Percentiles rank a stretch among this genome's conserved stretches.
These are phyloP conservation scores for Stephania cephalantha DNA, from an alignment of 164 flowering plant genomes.

Conservation along the genomic window DNA sequence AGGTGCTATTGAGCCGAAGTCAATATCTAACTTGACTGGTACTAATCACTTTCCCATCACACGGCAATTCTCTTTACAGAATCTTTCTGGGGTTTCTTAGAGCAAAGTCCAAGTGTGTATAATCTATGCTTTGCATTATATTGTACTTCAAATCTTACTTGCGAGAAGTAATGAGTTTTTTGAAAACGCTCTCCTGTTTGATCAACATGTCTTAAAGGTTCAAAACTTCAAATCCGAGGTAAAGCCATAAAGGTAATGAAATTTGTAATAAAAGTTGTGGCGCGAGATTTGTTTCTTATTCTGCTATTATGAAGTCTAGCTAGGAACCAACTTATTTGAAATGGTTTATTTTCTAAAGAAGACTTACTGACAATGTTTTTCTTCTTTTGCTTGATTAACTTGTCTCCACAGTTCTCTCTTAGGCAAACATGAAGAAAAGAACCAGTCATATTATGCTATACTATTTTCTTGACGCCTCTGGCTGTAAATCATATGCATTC, in stretches of 20 bases:
- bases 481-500: neutral
- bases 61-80: neutral
- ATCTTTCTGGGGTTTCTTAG: neutral
- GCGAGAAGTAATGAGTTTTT: neutral
- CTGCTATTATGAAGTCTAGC: no score
- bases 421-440: no score
- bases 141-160: neutral
- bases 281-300: no score
- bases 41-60: neutral
- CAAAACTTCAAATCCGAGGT: no score
- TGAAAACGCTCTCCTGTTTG: neutral
- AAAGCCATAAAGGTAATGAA: no score
- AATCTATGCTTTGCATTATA: neutral
- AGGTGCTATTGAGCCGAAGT: constrained; percentile 58
- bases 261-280: no score
- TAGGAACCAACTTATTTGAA: no score
- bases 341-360: no score
- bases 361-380: no score
- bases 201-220: no score
- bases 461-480: neutral
- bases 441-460: neutral
- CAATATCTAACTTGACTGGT: constrained; percentile 63
- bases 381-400: no score
- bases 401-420: no score
- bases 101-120: neutral